These are phyloP conservation scores for Kockiozyma suomiensis DNA, from an alignment of 805 yeast species.

Conservation along the genomic window DNA sequence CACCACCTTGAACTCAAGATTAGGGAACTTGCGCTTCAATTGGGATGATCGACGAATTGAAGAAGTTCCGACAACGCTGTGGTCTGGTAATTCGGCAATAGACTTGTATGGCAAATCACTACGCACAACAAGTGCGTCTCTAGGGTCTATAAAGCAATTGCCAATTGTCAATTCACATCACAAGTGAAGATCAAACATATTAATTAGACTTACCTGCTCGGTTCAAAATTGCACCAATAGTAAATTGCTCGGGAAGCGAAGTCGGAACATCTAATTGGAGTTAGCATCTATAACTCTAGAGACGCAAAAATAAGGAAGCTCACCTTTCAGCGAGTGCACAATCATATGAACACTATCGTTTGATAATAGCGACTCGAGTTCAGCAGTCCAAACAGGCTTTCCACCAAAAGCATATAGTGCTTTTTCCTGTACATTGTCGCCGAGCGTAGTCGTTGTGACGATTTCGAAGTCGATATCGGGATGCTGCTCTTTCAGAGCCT, in stretches of 20 bases:
- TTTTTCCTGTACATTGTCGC: constrained; percentile 81
- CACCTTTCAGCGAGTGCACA: constrained; percentile 91
- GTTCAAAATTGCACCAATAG: constrained; percentile 79
- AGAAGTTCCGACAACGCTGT: constrained; percentile 90
- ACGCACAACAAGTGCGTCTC: constrained; percentile 82
- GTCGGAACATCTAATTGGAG: constrained; percentile 68
- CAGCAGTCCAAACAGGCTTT: constrained; percentile 94
- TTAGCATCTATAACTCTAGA: too few relatives aligned
- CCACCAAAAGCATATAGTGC: constrained; percentile 96
- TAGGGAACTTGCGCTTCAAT: constrained; percentile 74
- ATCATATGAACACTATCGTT: constrained; percentile 74
- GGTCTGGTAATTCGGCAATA: constrained; percentile 76
- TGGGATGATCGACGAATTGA: constrained; percentile 94
- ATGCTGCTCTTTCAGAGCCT: constrained; percentile 56
- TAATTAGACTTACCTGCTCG: constrained; percentile 52
- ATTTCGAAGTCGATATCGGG: constrained; percentile 75
- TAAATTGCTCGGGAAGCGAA: constrained; percentile 82
- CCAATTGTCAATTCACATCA: neutral
- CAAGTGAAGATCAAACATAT: neutral
- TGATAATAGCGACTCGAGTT: constrained; percentile 76
- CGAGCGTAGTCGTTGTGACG: constrained; percentile 79
- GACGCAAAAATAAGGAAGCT: too few relatives aligned
- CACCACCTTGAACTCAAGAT: constrained; percentile 75
- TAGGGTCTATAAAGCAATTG: constrained; percentile 71
- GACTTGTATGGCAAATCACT: constrained; percentile 61